Base-by-base conservation (phyloP, 176 grass and related monocot genomes). In the Poa annua region DNA sequence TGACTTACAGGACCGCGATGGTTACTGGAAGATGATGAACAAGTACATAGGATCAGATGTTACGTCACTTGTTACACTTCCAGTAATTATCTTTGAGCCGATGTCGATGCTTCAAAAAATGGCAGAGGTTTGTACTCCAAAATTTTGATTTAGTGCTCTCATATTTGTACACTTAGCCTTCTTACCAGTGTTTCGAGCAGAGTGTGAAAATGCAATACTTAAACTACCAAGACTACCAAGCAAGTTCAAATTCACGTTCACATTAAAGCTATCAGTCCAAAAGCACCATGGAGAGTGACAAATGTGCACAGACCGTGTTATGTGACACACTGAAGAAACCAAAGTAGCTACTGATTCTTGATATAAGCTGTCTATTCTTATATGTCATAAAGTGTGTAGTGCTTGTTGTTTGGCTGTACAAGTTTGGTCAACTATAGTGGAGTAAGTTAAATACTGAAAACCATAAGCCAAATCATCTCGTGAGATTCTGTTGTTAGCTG, bases 21-120 rank as follows among this genome's bases (percentile, higher is more conserved):
- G 91, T 86, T 94, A 99, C 88, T 99, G 96, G 96, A 96, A 96
- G 85, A 99, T 99, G 96, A 99, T 99, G 96, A 78, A 96, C 81
- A 96, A 96, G 65, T 96, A 99, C 79, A 89, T 99, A 85, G 96
- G 96, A 71, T 84, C 96, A 42, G 96, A 99, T 93, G 96, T 99
- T 79, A 96, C 96, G 22, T 99, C 96, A 71, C 90, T 99, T 89
- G 96, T 99, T 85, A 94, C 96, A 25, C 93, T 99, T 88, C 96
- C 96, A 9, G 93, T 99, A 24, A 92, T 99, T 74, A 99, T 99
- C 87, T 99, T 99, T 81, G 96, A 99, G 61, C 96, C 96, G 33
- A 99, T 96, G 93, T 91, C 93, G 29, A 89, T 94, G 91, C 80
- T 96, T 90, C 93, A 99, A 80, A 99, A 88, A 90, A 96, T 99